Percentiles rank a stretch among this genome's conserved stretches.
Conservation (phyloP, 768 basidiomycete genomes). For the Amanita thiersii region DNA sequence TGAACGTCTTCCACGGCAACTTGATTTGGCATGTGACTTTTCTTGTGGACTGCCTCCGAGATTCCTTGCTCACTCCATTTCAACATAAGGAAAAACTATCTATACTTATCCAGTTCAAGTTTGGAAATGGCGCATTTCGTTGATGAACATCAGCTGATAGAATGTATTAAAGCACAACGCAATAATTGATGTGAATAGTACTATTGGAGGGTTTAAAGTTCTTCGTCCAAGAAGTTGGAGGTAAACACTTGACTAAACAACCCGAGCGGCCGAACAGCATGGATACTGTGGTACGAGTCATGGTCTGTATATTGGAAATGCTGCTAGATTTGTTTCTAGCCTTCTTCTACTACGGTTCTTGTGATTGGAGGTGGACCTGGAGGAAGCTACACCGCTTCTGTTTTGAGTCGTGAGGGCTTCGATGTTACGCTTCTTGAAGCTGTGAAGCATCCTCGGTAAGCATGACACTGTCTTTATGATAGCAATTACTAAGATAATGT, state of each 20-base stretch:
- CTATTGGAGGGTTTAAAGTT: not conserved
- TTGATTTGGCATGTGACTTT: too few relatives aligned
- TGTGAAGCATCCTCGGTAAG: conserved; percentile 45
- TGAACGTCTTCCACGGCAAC: too few relatives aligned
- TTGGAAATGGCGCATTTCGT: too few relatives aligned
- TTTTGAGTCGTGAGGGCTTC: conserved; percentile 48
- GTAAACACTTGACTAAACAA: too few relatives aligned
- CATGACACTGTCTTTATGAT: not conserved
- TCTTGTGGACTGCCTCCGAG: too few relatives aligned
- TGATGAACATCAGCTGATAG: too few relatives aligned
- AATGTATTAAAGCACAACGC: too few relatives aligned
- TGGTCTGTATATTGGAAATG: not conserved
- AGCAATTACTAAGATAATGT: not conserved
- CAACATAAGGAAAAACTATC: too few relatives aligned
- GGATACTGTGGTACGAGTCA: not conserved
- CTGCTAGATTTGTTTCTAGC: conserved; percentile 13
- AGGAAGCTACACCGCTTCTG: conserved; percentile 48
- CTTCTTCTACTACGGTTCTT: conserved; percentile 22
- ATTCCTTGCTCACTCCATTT: too few relatives aligned
- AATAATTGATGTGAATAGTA: not conserved
- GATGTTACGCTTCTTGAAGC: conserved; percentile 51
- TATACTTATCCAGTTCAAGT: too few relatives aligned
- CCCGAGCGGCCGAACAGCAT: not conserved
- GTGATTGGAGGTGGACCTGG: conserved; percentile 57
- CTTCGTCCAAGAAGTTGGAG: too few relatives aligned